A percentile compares a stretch with the other conserved stretches of the same genome.
phyloP scores from a whole-genome alignment of 169 alveolate species.

The Neospora caninum region DNA sequence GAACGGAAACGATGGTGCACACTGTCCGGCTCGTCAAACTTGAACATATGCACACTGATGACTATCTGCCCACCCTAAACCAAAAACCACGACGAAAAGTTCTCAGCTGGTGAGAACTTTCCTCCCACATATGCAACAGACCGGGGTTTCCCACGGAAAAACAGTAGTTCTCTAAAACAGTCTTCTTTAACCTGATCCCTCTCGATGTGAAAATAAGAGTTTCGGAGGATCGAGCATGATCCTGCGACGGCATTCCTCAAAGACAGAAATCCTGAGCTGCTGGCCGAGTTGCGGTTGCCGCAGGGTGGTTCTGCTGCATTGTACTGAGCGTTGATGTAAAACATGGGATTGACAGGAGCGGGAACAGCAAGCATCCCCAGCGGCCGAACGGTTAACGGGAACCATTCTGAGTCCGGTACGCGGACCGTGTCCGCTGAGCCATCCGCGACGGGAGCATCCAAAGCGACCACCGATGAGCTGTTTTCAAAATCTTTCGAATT shows the following conservation, averaged over 20 bases:
- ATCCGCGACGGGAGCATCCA: constrained; percentile 1
- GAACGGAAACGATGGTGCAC: too few species aligned
- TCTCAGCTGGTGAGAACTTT: not conserved
- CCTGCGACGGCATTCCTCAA: not conserved
- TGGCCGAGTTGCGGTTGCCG: not conserved
- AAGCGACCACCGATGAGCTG: not conserved
- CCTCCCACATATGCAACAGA: constrained; percentile 27
- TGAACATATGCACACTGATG: too few species aligned
- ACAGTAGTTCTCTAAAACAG: not conserved
- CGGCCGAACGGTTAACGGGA: constrained; percentile 40
- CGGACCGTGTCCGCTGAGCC: not conserved
- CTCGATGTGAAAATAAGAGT: not conserved
- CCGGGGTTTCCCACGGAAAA: not conserved
- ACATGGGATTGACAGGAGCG: constrained; percentile 46
- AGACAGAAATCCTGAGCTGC: constrained; percentile 1
- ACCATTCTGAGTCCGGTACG: constrained; percentile 28
- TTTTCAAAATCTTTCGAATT: not conserved
- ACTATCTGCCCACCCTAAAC: not conserved
- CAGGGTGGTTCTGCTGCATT: constrained; percentile 44
- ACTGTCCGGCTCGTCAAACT: too few species aligned
- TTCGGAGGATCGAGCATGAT: not conserved
- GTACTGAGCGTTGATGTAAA: constrained; percentile 34
- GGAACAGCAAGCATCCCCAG: constrained; percentile 52
- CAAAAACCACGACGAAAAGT: not conserved
- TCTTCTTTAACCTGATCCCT: constrained; percentile 9